Evolutionary conservation across 306 rosid species (phyloP), one percentile per base, ranked within the genome.

Genomic region (Ammopiptanthus mongolicus): DNA sequence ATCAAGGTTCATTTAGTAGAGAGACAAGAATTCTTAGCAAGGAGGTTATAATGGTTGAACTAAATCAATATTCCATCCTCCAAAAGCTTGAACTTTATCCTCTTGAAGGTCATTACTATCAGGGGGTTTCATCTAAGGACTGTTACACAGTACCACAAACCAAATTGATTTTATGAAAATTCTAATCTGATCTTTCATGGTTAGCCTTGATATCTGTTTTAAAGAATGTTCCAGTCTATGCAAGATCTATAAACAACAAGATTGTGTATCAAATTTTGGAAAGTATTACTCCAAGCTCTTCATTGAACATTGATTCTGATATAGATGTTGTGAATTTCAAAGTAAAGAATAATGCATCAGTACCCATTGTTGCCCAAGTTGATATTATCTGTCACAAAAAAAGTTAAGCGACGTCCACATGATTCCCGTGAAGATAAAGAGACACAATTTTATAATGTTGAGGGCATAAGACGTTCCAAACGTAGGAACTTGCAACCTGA

Each of bases 401-500:
- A 14, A 42, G 46, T 34, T 59, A 75, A n/a, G 34, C 65, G 73
- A 34, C 37, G 0, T 28, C 71, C 60, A 15, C 59, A 25, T 18
- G 87, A 82, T 3, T 47, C 48, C 10, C 19, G 2, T 52, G 90
- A 73, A 65, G 86, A 68, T 42, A 73, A 64, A 79, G 73, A 28
- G 1, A 75, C 79, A 3, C 70, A 81, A n/a, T 55, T 71, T 61
- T 80, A 81, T 66, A 82, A 70, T 63, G 65, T 73, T 57, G 73
- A 74, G 19, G 91, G 83, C 50, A 73, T 94, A 72, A 75, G 98
- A 11, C 98, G 98, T 46, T 94, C 98, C 71, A 90, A 94, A 69
- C 96, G 98, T 18, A 81, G 95, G 29, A 83, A 87, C 62, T 66
- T 91, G 5, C 93, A 90, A 53, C 98, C 98, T 6, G 97, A 90